Percentiles rank a stretch among this genome's conserved stretches.
Evolutionary conservation across 176 grass and related monocot genomes (phyloP).

Genomic region (Lolium rigidum): DNA sequence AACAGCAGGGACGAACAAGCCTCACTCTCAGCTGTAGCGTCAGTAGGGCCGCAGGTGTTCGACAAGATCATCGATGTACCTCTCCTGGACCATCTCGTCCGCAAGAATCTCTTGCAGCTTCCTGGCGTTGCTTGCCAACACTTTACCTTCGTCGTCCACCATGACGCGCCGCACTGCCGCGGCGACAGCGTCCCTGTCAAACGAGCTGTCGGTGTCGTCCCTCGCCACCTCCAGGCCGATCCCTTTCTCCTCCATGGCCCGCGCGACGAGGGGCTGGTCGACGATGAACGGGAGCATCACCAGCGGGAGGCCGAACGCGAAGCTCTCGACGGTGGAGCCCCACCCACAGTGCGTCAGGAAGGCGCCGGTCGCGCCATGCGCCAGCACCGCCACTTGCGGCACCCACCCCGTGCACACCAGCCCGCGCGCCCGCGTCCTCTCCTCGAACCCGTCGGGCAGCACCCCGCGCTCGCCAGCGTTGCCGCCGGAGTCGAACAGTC

Average conservation of each 20-base stretch:
- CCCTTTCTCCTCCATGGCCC: not conserved
- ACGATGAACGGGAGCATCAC: not conserved
- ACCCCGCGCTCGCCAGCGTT: not conserved
- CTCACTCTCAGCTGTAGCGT: not conserved
- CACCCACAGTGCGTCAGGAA: not conserved
- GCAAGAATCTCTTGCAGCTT: slow-evolving; percentile 15
- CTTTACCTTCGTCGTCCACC: slow-evolving; percentile 56
- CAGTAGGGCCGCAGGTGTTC: not conserved
- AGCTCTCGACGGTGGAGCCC: slow-evolving; percentile 12
- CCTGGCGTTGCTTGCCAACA: slow-evolving; percentile 24
- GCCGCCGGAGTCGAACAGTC: not conserved
- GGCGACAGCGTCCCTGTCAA: no score
- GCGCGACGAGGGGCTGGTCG: not conserved
- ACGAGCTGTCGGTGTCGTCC: no score
- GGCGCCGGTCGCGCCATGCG: not conserved
- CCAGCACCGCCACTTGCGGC: not conserved
- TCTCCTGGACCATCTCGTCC: slow-evolving; percentile 24
- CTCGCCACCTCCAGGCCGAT: not conserved
- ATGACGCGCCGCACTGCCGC: no score
- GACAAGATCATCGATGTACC: slow-evolving; percentile 51
- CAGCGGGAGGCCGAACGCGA: not conserved
- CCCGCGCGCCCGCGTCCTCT: not conserved
- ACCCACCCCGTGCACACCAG: not conserved
- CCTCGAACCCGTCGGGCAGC: not conserved
- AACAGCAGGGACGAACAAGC: not conserved